Conservation (phyloP, 148 eudicot species). For the Chenopodium album region DNA sequence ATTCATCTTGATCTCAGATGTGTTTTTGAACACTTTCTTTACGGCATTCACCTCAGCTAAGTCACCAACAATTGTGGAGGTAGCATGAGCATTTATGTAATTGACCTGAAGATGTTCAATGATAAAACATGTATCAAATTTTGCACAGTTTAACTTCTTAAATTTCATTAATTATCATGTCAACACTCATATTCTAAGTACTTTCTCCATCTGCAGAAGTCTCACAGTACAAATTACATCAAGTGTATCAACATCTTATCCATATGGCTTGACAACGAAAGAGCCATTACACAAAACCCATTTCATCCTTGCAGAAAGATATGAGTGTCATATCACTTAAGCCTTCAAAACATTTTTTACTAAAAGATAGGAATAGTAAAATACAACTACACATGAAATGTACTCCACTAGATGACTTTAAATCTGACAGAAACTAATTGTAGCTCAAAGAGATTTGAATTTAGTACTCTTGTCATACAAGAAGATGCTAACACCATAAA, state of each 20-base stretch:
- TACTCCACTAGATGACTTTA: not conserved
- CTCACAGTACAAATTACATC: not conserved
- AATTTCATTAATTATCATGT: not conserved
- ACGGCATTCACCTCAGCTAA: conserved; percentile 94
- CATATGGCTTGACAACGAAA: not conserved
- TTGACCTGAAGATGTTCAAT: conserved; percentile 57
- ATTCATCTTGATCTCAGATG: conserved; percentile 86
- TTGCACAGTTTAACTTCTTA: not conserved
- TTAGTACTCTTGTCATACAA: not conserved
- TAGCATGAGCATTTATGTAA: conserved; percentile 96
- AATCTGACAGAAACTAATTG: not conserved
- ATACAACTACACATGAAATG: not conserved
- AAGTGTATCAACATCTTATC: not conserved
- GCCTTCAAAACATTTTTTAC: not conserved
- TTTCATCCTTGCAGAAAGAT: not conserved
- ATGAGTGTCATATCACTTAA: not conserved
- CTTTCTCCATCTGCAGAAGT: not conserved
- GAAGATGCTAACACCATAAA: not conserved
- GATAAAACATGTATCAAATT: conserved; percentile 3
- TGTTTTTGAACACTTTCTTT: conserved; percentile 87
- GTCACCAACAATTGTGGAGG: conserved; percentile 93
- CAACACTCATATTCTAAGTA: not conserved
- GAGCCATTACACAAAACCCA: not conserved
- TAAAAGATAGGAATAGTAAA: not conserved
- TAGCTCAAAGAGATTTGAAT: not conserved